Percentiles rank a stretch among this genome's conserved stretches.
Evolutionary conservation across 495 filamentous ascomycete species (phyloP).

Genomic region (Neurospora hispaniola): DNA sequence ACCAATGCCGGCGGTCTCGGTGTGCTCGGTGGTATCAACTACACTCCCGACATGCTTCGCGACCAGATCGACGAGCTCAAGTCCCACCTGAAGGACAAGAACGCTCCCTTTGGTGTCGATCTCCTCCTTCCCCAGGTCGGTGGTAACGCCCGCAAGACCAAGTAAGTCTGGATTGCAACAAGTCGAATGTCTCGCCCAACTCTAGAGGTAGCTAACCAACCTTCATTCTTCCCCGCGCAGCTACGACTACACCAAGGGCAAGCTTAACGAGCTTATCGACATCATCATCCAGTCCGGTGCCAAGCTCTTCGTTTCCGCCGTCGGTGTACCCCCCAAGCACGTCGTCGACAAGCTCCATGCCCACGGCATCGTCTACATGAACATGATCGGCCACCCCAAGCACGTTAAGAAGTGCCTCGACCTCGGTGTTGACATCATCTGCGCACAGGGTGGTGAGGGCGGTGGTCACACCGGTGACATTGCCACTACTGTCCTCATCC

Average conservation of each 20-base stretch:
- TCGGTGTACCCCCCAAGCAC: slow-evolving; percentile 81
- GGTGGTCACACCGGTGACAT: slow-evolving; percentile 76
- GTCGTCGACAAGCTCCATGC: slow-evolving; percentile 86
- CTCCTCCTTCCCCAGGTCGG: slow-evolving; percentile 90
- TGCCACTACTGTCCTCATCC: slow-evolving; percentile 60
- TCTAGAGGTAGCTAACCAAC: slow-evolving; percentile 1
- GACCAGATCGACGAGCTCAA: slow-evolving; percentile 95
- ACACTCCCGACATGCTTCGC: slow-evolving; percentile 91
- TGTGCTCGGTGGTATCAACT: slow-evolving; percentile 92
- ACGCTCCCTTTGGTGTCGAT: slow-evolving; percentile 97
- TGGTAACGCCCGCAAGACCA: slow-evolving; percentile 86
- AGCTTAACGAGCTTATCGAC: slow-evolving; percentile 81
- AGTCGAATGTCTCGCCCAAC: background rate
- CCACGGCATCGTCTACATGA: slow-evolving; percentile 90
- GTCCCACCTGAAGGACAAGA: slow-evolving; percentile 81
- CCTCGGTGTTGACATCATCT: slow-evolving; percentile 81
- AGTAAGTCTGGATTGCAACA: slow-evolving; percentile 42
- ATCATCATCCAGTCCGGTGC: slow-evolving; percentile 87
- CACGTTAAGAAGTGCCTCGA: slow-evolving; percentile 91
- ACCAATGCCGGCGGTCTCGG: slow-evolving; percentile 95
- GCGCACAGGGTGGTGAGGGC: slow-evolving; percentile 74
- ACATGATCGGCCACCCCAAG: slow-evolving; percentile 99
- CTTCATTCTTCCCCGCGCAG: slow-evolving; percentile 36
- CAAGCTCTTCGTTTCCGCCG: slow-evolving; percentile 90
- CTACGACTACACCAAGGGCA: slow-evolving; percentile 99